Evolutionary conservation across 192 early-diverging fungal species (phyloP), one percentile per base, ranked within the genome.

Genomic region (Coemansia sp.): DNA sequence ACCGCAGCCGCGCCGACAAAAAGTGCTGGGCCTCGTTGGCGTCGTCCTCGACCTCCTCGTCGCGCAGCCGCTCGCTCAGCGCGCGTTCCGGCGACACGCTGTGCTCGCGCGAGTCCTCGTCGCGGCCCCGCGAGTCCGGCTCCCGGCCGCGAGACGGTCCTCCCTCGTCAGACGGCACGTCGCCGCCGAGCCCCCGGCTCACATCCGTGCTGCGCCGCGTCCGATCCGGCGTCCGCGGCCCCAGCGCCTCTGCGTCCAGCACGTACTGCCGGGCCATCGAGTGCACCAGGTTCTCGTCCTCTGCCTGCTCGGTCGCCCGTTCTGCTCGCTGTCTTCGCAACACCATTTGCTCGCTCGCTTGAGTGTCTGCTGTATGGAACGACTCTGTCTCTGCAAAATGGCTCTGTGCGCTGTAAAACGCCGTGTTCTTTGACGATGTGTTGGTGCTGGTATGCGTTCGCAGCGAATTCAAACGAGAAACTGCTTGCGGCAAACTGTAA

Each of bases 1-100:
- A 71, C 20, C 68, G 59, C 40, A 57, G 49, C 0, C 68, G 68
- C 31, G 60, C 47, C 0, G 74, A 58, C 42, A 77, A 56, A 53
- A 77, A 77, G 44, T 60, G 64, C 12, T 56, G 47, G 18, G 74
- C 74, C 60, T 77, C 74, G 53, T 67, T 63, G 9, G 67, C 74
- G 18, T 77, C 74, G 20, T 77, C 74, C 51, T 77, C 74, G 20
- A 67, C 66, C 15, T 77, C 74, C 45, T 70, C 64, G 49, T 65
- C 56, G n/a, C 62, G 61, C 51, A 70, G 36, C 50, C 55, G 51
- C 32, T 69, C 66, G 43, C 59, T 62, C 38, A 73, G 53, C 20
- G 54, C 62, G 3, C 55, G 58, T 23, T 11, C 31, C 11, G 36
- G 34, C 0, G 57, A 49, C 21, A 58, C 16, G 43, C 44, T 43